Percentiles rank a stretch among this genome's conserved stretches.
phyloP scores from a whole-genome alignment of 306 rosid species.

The Macrotyloma uniflorum region DNA sequence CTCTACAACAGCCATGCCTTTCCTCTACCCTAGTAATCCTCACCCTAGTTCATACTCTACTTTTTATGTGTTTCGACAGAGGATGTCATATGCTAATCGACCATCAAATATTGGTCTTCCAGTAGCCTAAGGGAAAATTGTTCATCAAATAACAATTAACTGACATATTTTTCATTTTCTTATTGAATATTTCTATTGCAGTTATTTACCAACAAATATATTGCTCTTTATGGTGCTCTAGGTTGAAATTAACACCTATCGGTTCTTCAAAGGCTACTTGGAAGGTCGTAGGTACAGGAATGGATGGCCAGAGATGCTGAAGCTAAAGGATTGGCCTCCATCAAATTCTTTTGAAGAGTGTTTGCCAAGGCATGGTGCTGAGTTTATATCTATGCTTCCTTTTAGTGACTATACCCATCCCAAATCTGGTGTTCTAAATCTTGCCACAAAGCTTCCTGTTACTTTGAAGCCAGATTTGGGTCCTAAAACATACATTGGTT shows the following conservation, averaged over 20 bases:
- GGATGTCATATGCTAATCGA: neutral
- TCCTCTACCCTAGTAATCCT: neutral
- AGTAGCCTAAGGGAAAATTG: neutral
- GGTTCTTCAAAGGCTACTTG: constrained; percentile 68
- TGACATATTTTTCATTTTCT: constrained; percentile 18
- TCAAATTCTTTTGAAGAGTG: constrained; percentile 70
- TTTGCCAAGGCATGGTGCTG: constrained; percentile 68
- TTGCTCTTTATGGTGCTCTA: constrained; percentile 40
- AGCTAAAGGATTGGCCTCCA: constrained; percentile 78
- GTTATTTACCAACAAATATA: constrained; percentile 24
- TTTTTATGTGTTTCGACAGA: neutral
- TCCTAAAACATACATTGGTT: constrained; percentile 70
- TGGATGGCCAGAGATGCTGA: constrained; percentile 75
- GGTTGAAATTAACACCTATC: constrained; percentile 57
- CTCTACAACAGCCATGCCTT: neutral
- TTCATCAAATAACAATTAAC: constrained; percentile 21
- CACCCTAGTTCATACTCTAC: neutral
- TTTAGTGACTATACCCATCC: constrained; percentile 68
- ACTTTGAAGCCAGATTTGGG: constrained; percentile 70
- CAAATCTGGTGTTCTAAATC: constrained; percentile 64
- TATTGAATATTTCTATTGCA: constrained; percentile 13
- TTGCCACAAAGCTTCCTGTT: constrained; percentile 64
- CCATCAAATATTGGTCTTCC: neutral
- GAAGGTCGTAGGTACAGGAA: constrained; percentile 59
- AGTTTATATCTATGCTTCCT: constrained; percentile 67